Base-by-base conservation (phyloP, 2,329 filamentous ascomycete species). In the Bipolaris sorokiniana region DNA sequence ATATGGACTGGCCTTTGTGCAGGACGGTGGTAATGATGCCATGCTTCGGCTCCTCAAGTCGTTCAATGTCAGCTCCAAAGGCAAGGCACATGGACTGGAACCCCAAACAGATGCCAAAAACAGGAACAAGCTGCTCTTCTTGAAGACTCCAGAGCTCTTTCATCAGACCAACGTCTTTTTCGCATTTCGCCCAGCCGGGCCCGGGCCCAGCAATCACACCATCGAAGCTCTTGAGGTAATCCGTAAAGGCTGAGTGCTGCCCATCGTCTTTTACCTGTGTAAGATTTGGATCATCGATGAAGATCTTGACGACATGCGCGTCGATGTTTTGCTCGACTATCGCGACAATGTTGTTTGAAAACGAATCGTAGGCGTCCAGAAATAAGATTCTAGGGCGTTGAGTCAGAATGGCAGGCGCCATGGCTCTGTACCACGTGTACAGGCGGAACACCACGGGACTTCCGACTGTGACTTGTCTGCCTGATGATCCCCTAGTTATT, bases 281-380 rank as follows among this genome's bases (percentile, higher is more conserved):
- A 37, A 61, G 45, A 18, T 51, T 16, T 16, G 63, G 40, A 16
- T 82, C 79, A 57, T 82, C 90, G 66, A 96, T 92, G 61, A 85
- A 86, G 57, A 96, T 81, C 41, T 90, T 85, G 44, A 85, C 84
- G 33, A 96, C 88, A 15, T 88, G 81, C 18, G 85, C 89, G 57
- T 83, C 79, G 7, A 96, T 82, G 3, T 86, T 82, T 3, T 88
- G 86, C 66, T 89, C 85, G 45, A 98, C 83, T 33, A 97, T 85
- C 5, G 90, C 88, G 51, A 96, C 87, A 69, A 98, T 95, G 79
- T 97, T 98, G 79, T 96, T 93, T 53, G 92, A 91, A 78, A 97
- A 99, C 40, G 93, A 97, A 80, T 99, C 95, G 78, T 96, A 96
- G 61, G 94, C 93, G 76, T 98, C 95, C 65, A 99, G 83, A 78